These are phyloP conservation scores for Exophiala oligosperma DNA, from an alignment of 2,329 filamentous ascomycete genomes.

Conservation along the genomic window DNA sequence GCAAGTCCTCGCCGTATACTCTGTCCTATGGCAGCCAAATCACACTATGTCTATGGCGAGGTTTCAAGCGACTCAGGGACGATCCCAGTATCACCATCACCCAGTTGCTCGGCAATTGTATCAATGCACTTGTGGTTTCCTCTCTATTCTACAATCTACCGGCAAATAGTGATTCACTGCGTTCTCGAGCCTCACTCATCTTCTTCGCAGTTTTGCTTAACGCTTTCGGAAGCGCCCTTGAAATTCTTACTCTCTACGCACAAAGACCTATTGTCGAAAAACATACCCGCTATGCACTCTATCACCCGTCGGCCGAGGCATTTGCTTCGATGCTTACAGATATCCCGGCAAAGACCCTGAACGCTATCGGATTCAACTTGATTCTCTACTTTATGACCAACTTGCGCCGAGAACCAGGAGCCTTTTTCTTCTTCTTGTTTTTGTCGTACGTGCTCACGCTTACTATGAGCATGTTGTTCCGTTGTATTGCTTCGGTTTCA, in stretches of 20 bases:
- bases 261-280: conserved; percentile 93
- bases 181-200: conserved; percentile 62
- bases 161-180: conserved; percentile 57
- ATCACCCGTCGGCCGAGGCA: conserved; percentile 85
- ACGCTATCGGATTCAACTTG: conserved; percentile 74
- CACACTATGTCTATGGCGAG: conserved; percentile 55
- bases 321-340: conserved; percentile 83
- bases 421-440: conserved; percentile 85
- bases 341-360: conserved; percentile 76
- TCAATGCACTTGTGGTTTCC: conserved; percentile 63
- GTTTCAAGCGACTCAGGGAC: conserved; percentile 66
- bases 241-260: conserved; percentile 74
- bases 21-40: conserved; percentile 57
- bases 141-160: conserved; percentile 68
- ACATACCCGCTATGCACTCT: conserved; percentile 80
- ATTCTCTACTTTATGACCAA: conserved; percentile 86
- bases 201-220: conserved; percentile 67
- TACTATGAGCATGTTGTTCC: conserved; percentile 60
- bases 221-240: conserved; percentile 62
- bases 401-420: conserved; percentile 68
- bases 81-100: conserved; percentile 65
- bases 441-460: conserved; percentile 62
- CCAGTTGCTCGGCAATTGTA: conserved; percentile 59
- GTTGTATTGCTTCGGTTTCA: conserved; percentile 72
- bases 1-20: conserved; percentile 54